phyloP scores from a whole-genome alignment of 805 yeast genomes.

The Saccharomycopsis capsularis region DNA sequence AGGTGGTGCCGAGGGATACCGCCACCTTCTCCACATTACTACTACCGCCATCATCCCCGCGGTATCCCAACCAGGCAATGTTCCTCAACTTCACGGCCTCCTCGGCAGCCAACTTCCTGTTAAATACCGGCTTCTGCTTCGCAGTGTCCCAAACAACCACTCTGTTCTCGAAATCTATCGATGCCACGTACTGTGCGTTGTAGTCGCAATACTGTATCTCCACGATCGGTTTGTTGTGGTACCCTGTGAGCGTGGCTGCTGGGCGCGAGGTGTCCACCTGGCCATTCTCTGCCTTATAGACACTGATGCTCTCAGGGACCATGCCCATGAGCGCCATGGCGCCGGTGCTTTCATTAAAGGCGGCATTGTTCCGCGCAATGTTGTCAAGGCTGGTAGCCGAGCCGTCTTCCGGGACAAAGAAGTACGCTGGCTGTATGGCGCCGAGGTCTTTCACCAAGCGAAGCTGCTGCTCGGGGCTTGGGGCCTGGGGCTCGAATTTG shows the following conservation, averaged over 20 bases:
- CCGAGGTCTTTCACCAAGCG: neutral
- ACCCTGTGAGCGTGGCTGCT: conserved; percentile 2
- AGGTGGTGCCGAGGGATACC: conserved; percentile 32
- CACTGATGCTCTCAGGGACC: conserved; percentile 29
- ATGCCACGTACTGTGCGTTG: conserved; percentile 53
- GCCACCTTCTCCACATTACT: conserved; percentile 22
- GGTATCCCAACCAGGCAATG: conserved; percentile 29
- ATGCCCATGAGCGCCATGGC: conserved; percentile 56
- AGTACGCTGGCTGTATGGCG: conserved; percentile 24
- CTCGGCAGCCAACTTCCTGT: conserved; percentile 26
- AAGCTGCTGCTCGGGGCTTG: too few relatives aligned
- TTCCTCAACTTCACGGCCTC: conserved; percentile 26
- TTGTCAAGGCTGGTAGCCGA: conserved; percentile 33
- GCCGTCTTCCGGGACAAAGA: conserved; percentile 36
- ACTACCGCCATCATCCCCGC: neutral
- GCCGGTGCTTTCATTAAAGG: conserved; percentile 49
- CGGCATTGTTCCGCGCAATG: conserved; percentile 33
- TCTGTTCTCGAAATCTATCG: conserved; percentile 44
- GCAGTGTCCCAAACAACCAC: conserved; percentile 51
- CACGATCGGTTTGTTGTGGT: conserved; percentile 30
- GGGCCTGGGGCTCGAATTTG: conserved; percentile 25
- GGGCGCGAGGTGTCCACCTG: neutral
- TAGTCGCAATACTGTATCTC: conserved; percentile 54
- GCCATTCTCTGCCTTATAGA: neutral
- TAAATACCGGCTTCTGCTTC: conserved; percentile 30